Conservation (phyloP, 1,139 yeast genomes). For the Saccharomyces hybrid region DNA sequence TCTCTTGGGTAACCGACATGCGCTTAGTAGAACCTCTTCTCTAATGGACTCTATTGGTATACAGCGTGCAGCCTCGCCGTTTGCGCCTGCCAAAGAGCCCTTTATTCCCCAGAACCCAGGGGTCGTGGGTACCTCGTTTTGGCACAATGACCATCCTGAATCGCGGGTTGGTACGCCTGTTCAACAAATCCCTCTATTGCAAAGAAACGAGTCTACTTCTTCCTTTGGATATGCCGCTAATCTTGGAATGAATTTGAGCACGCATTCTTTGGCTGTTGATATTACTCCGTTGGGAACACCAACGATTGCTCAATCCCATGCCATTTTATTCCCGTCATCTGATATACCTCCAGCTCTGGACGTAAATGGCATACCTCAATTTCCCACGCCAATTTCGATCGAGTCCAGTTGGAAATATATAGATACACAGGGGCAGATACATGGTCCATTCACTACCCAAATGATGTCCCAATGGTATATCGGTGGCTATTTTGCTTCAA, state of each 20-base stretch:
- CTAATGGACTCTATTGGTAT: conserved; percentile 22
- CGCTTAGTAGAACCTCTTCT: conserved; percentile 19
- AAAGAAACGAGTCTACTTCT: neutral
- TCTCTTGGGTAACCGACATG: conserved; percentile 4
- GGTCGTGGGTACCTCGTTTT: neutral
- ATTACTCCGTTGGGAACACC: neutral
- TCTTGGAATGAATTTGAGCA: neutral
- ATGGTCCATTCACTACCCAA: conserved; percentile 31
- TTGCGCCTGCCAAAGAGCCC: neutral
- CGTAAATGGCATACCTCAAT: neutral
- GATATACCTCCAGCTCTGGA: neutral
- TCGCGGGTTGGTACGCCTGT: conserved; percentile 1
- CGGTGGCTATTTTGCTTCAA: conserved; percentile 27
- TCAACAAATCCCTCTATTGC: neutral
- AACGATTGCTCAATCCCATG: neutral
- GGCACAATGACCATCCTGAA: neutral
- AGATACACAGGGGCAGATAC: conserved; percentile 28
- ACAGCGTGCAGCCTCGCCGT: conserved; percentile 5
- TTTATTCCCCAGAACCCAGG: neutral
- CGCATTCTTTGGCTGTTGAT: neutral
- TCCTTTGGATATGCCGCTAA: neutral
- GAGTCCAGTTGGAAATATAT: conserved; percentile 31
- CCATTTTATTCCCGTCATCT: neutral
- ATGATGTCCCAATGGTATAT: conserved; percentile 30
- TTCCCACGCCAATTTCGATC: conserved; percentile 15